These are phyloP conservation scores for Xylariaceae sp. DNA, from an alignment of 2,329 filamentous ascomycete genomes.

Conservation along the genomic window DNA sequence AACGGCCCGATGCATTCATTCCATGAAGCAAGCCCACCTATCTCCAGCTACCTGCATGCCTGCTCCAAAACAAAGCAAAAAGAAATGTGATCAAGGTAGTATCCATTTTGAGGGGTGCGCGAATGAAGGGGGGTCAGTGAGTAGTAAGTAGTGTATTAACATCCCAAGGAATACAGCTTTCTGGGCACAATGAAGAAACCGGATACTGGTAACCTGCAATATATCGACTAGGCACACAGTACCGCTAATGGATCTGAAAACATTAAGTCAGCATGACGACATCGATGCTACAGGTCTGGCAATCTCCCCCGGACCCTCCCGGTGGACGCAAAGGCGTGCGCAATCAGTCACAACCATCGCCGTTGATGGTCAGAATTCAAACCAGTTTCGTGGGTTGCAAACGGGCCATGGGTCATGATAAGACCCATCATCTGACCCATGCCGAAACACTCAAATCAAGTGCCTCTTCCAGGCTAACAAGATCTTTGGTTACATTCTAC, in stretches of 20 bases:
- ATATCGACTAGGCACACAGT: no score
- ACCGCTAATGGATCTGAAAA: no score
- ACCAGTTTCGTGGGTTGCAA: slow-evolving; percentile 20
- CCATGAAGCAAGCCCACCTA: neutral
- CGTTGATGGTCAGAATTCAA: slow-evolving; percentile 6
- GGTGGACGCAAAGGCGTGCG: slow-evolving; percentile 7
- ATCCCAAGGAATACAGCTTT: no score
- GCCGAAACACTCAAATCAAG: slow-evolving; percentile 17
- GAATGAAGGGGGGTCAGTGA: no score
- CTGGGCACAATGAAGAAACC: no score
- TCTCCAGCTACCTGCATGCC: no score
- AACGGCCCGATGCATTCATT: slow-evolving; percentile 15
- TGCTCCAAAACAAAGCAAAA: no score
- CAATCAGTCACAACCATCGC: neutral
- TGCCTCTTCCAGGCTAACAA: slow-evolving; percentile 17
- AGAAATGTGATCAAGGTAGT: no score
- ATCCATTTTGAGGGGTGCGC: no score
- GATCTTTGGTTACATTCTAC: slow-evolving; percentile 16
- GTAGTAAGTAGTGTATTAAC: no score
- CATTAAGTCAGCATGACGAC: neutral
- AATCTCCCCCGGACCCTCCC: slow-evolving; percentile 17
- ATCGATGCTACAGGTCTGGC: neutral
- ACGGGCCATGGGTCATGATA: slow-evolving; percentile 23
- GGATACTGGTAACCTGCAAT: no score
- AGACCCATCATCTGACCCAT: slow-evolving; percentile 29